These are phyloP conservation scores for Neurospora sp. DNA, from an alignment of 2,329 filamentous ascomycete genomes.

Conservation along the genomic window DNA sequence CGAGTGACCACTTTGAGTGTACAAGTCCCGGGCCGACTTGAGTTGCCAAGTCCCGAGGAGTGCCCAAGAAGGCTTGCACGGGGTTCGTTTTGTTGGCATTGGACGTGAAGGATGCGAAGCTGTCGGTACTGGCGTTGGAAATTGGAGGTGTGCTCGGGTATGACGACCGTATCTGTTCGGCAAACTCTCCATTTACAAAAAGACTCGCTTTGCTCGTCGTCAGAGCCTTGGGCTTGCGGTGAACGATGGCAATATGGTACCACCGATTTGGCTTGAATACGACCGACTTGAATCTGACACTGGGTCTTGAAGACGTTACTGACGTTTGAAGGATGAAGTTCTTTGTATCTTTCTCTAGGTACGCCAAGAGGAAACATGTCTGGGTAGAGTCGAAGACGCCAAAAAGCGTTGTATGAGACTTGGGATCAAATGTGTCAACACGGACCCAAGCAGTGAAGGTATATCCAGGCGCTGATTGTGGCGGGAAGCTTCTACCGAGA, in stretches of 20 bases:
- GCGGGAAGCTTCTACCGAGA: constrained; percentile 79
- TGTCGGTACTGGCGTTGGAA: constrained; percentile 52
- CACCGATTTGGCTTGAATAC: constrained; percentile 67
- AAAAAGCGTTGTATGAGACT: constrained; percentile 88
- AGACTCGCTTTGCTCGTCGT: constrained; percentile 73
- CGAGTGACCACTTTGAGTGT: constrained; percentile 76
- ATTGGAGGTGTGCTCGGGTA: constrained; percentile 72
- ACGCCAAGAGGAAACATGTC: constrained; percentile 87
- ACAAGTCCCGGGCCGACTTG: constrained; percentile 64
- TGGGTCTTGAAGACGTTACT: constrained; percentile 74
- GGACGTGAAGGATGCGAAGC: constrained; percentile 60
- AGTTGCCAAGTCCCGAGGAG: constrained; percentile 76
- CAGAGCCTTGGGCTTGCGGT: constrained; percentile 68
- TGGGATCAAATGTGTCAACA: constrained; percentile 75
- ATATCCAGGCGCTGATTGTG: constrained; percentile 70
- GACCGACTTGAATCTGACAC: constrained; percentile 83
- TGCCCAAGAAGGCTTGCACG: constrained; percentile 88
- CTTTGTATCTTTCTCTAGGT: constrained; percentile 84
- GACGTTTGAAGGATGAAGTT: constrained; percentile 97
- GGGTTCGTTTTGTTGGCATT: constrained; percentile 49
- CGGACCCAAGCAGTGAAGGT: constrained; percentile 84
- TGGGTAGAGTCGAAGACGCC: constrained; percentile 88
- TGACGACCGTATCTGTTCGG: constrained; percentile 80
- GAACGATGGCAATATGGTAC: constrained; percentile 91
- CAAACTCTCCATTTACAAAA: constrained; percentile 88